Conservation (phyloP, 2,329 filamentous ascomycete genomes). For the Mollisiaceae sp. region DNA sequence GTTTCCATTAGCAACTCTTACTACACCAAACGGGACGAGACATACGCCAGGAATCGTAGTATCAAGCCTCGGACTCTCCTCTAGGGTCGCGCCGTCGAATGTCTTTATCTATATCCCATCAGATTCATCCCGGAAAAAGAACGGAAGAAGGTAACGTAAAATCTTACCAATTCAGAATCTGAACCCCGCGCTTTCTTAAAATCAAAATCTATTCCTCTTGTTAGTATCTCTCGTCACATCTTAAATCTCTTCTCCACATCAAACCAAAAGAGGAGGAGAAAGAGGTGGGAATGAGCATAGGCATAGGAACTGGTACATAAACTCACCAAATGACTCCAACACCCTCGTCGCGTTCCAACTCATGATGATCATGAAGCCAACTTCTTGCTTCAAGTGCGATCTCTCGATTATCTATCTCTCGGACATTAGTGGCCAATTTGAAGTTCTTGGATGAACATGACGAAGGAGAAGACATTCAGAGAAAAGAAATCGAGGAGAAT, state of each 20-base stretch:
- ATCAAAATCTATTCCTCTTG: not conserved
- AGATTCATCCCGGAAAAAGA: too few relatives aligned
- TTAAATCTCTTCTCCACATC: too few relatives aligned
- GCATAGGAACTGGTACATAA: too few relatives aligned
- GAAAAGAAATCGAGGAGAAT: too few relatives aligned
- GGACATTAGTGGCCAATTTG: not conserved
- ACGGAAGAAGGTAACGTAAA: not conserved
- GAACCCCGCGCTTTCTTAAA: constrained; percentile 2
- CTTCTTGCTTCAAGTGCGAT: constrained; percentile 7
- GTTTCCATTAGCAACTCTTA: not conserved
- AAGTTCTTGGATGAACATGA: too few relatives aligned
- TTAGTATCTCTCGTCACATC: too few relatives aligned
- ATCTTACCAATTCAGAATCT: constrained; percentile 7
- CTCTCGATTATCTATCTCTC: constrained; percentile 2
- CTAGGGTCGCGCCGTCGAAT: constrained; percentile 10
- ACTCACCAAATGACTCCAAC: constrained; percentile 9
- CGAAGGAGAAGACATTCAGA: too few relatives aligned
- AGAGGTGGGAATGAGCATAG: not conserved
- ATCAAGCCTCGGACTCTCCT: not conserved
- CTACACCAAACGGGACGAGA: not conserved
- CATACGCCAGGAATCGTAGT: constrained; percentile 1
- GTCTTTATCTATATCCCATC: not conserved
- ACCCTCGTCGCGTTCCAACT: constrained; percentile 6
- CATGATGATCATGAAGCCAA: constrained; percentile 11
- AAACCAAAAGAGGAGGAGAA: too few relatives aligned